These are phyloP conservation scores for Colletotrichum coccodes DNA, from an alignment of 2,329 filamentous ascomycete species.

Conservation along the genomic window DNA sequence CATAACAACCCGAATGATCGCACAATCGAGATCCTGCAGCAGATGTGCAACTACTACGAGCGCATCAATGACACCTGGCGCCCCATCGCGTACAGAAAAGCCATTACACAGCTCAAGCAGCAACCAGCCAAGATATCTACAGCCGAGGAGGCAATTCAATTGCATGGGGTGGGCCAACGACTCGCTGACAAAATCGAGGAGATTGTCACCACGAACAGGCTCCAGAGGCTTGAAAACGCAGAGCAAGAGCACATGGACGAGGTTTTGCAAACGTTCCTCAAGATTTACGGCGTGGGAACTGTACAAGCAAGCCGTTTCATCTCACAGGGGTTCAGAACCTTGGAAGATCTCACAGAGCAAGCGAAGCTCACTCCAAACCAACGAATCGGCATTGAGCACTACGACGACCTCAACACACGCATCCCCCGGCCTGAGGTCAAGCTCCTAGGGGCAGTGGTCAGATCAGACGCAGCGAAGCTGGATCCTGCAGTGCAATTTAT, in stretches of 20 bases:
- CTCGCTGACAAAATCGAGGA: conserved; percentile 90
- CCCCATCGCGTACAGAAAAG: conserved; percentile 78
- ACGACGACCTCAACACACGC: conserved; percentile 79
- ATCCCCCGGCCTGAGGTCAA: conserved; percentile 84
- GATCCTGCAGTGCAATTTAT: conserved; percentile 76
- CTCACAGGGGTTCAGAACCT: conserved; percentile 75
- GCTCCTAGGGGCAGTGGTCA: conserved; percentile 74
- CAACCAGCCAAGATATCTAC: conserved; percentile 73
- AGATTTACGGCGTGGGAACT: conserved; percentile 82
- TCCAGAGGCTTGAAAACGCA: conserved; percentile 78
- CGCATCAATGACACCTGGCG: conserved; percentile 83
- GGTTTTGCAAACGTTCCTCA: conserved; percentile 75
- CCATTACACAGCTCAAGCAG: conserved; percentile 76
- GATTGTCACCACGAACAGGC: conserved; percentile 78
- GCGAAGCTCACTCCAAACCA: conserved; percentile 77
- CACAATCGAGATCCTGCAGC: conserved; percentile 80
- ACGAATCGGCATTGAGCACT: conserved; percentile 80
- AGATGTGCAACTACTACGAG: conserved; percentile 83
- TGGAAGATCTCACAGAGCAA: conserved; percentile 74
- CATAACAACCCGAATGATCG: conserved; percentile 74
- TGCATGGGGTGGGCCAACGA: conserved; percentile 77
- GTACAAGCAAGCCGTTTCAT: conserved; percentile 80
- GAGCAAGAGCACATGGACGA: conserved; percentile 73
- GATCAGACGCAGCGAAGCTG: conserved; percentile 63
- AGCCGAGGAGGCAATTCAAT: conserved; percentile 72